Evolutionary conservation across 345 rosid genomes (phyloP), one percentile per base, ranked within the genome.

Genomic region (Brassica rapa): DNA sequence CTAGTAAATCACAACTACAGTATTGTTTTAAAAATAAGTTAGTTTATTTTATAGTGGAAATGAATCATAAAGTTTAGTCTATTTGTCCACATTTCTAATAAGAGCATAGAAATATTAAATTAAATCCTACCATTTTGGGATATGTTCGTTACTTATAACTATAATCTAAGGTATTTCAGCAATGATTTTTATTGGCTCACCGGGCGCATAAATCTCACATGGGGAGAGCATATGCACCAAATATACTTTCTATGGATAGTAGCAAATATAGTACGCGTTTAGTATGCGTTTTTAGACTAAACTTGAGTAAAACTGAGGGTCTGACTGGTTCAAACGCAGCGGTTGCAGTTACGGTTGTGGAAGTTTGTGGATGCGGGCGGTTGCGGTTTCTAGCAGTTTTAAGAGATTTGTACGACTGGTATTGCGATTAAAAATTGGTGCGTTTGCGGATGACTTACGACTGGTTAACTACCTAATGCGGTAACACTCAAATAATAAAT

Each of bases 1-100:
- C 82, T 66, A 66, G 77, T 78, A 78, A 78, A 78, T 65, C 72
- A 65, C 25, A 78, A 77, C 70, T 33, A 63, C 11, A 55, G 21
- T 62, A 19, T 51, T 23, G 30, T 29, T 59, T 35, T 8, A 3
- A 16, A 11, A 16, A 55, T 30, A 60, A 43, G 61, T 29, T 76
- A 25, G 57, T 12, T 41, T 68, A 15, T 16, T 15, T 65, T 35
- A 24, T 74, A 1, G 14, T 55, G 27, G 25, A 35, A 24, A 35
- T 55, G 15, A 23, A 55, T 9, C n/a, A 35, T 55, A 74, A 46
- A 23, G 27, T 24, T 55, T n/a, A 62, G 63, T 69, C 23, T 55
- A 29, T 71, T 71, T 79, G 59, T 51, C 73, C 39, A n/a, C 41
- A 29, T 68, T 46, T 49, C 74, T 68, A 73, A 33, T 60, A 73